Conservation (phyloP, 352 stramenopile genomes). For the Phytopythium chamaehyphon region DNA sequence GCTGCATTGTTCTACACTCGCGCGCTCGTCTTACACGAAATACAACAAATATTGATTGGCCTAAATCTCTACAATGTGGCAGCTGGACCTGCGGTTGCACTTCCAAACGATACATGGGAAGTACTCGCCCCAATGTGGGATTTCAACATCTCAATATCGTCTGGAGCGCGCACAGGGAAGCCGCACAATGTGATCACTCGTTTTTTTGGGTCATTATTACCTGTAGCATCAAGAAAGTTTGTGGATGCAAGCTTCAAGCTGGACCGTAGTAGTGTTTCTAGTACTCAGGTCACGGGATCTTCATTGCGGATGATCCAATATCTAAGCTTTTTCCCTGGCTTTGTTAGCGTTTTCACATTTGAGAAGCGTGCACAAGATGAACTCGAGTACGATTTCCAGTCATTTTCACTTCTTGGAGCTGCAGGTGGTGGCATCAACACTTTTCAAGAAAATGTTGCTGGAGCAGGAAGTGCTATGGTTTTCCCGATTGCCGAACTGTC, state of each 20-base stretch:
- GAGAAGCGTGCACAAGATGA: neutral
- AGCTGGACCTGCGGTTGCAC: slow-evolving; percentile 3
- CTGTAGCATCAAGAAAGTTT: slow-evolving; percentile 15
- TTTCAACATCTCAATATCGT: slow-evolving; percentile 24
- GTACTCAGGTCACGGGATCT: slow-evolving; percentile 17
- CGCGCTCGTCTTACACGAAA: slow-evolving; percentile 23
- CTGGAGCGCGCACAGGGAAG: slow-evolving; percentile 10
- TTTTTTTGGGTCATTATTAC: slow-evolving; percentile 18
- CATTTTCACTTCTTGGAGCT: slow-evolving; percentile 34
- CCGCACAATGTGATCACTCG: neutral
- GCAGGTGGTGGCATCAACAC: slow-evolving; percentile 24
- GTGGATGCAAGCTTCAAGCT: slow-evolving; percentile 28
- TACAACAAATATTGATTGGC: slow-evolving; percentile 16
- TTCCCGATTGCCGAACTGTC: slow-evolving; percentile 23
- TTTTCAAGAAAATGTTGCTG: slow-evolving; percentile 30
- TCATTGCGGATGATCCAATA: slow-evolving; percentile 38
- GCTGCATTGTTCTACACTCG: slow-evolving; percentile 37
- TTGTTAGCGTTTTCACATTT: slow-evolving; percentile 20
- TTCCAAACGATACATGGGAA: slow-evolving; percentile 12
- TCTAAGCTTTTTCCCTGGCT: slow-evolving; percentile 33
- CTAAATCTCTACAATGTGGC: slow-evolving; percentile 10
- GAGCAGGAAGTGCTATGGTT: slow-evolving; percentile 21
- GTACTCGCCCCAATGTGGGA: slow-evolving; percentile 25
- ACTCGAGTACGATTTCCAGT: slow-evolving; percentile 18
- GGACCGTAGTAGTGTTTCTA: slow-evolving; percentile 14